These are phyloP conservation scores for Globomyces pollinis-pini DNA, from an alignment of 192 early-diverging fungal genomes.

Conservation along the genomic window DNA sequence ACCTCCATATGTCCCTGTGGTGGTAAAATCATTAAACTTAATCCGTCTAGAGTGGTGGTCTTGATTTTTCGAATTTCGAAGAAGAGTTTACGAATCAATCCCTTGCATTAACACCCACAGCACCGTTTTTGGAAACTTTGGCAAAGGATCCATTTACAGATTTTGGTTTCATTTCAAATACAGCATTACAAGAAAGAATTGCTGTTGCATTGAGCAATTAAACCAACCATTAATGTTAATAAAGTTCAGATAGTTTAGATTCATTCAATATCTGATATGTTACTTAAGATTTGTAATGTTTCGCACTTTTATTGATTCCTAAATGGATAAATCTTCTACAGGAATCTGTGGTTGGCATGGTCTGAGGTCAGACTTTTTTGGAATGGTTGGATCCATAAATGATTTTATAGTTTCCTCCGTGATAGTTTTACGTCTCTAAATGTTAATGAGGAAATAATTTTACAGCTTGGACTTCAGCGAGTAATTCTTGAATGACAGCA, in stretches of 20 bases:
- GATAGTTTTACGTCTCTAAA: slow-evolving; percentile 23
- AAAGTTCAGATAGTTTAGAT: no score
- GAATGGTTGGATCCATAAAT: slow-evolving; percentile 35
- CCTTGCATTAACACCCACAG: slow-evolving; percentile 83
- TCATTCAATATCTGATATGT: no score
- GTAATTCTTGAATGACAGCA: slow-evolving; percentile 67
- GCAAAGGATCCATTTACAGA: slow-evolving; percentile 82
- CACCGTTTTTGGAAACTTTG: slow-evolving; percentile 65
- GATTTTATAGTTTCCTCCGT: slow-evolving; percentile 28
- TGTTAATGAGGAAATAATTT: background rate
- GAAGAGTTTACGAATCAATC: slow-evolving; percentile 88
- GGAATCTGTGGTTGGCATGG: background rate
- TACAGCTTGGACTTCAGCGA: slow-evolving; percentile 69
- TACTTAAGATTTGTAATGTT: no score
- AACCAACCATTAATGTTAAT: no score
- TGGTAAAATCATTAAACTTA: slow-evolving; percentile 51
- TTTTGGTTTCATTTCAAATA: slow-evolving; percentile 87
- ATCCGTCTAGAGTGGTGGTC: slow-evolving; percentile 43
- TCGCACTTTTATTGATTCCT: no score
- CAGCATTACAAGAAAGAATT: slow-evolving; percentile 40
- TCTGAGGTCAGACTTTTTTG: slow-evolving; percentile 4
- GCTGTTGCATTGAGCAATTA: no score
- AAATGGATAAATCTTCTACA: no score
- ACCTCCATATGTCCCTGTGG: slow-evolving; percentile 82
- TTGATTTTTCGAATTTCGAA: slow-evolving; percentile 97